These are phyloP conservation scores for Suillus weaverae DNA, from an alignment of 768 basidiomycete species.

Conservation along the genomic window DNA sequence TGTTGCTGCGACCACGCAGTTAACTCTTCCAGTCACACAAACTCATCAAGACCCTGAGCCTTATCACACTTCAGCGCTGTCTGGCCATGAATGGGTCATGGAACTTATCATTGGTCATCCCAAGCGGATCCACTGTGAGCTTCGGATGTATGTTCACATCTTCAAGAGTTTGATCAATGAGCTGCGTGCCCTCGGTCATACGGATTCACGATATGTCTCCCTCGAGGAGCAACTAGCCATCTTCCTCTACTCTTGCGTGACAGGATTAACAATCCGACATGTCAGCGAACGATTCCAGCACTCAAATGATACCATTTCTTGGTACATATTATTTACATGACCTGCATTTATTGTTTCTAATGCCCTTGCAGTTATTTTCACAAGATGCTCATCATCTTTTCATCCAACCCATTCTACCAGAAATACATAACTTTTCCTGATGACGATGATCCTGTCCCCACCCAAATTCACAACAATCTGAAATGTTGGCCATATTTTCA, in stretches of 20 bases:
- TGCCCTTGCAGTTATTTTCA: conserved; percentile 21
- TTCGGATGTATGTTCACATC: too few species aligned
- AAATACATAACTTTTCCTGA: conserved; percentile 21
- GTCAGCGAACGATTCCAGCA: conserved; percentile 39
- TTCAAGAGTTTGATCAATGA: too few species aligned
- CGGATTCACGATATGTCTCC: conserved; percentile 23
- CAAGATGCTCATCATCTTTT: conserved; percentile 19
- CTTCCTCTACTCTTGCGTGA: conserved; percentile 34
- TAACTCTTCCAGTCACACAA: too few species aligned
- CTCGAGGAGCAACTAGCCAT: conserved; percentile 40
- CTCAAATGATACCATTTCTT: conserved; percentile 39
- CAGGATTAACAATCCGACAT: conserved; percentile 27
- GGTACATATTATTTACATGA: conserved; percentile 18
- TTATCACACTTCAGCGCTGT: too few species aligned
- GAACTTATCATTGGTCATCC: too few species aligned
- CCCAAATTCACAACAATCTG: conserved; percentile 22
- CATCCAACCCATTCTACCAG: conserved; percentile 26
- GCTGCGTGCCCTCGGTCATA: too few species aligned
- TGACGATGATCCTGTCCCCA: conserved; percentile 9
- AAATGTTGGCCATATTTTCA: conserved; percentile 34
- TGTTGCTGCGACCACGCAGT: too few species aligned
- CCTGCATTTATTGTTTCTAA: neutral
- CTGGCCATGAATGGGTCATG: too few species aligned
- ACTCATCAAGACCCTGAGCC: too few species aligned
- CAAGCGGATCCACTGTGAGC: too few species aligned